A percentile compares a stretch with the other conserved stretches of the same genome.
Conservation (phyloP, 495 filamentous ascomycete genomes). For the Neurospora sp. region DNA sequence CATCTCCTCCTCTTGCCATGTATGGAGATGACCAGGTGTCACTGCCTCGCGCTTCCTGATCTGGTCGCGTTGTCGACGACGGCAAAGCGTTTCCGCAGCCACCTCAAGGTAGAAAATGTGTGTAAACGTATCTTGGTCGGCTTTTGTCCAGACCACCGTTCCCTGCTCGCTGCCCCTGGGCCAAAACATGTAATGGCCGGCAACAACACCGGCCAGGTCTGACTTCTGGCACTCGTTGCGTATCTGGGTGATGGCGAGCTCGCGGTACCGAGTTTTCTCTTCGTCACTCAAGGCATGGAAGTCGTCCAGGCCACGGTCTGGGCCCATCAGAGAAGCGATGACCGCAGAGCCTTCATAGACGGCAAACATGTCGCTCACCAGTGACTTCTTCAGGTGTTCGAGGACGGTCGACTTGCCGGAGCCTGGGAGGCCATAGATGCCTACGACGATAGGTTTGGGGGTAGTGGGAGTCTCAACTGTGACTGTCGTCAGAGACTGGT, state of each 20-base stretch:
- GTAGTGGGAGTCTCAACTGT: background rate
- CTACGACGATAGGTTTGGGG: conserved; percentile 37
- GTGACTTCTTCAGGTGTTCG: conserved; percentile 28
- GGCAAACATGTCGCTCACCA: conserved; percentile 30
- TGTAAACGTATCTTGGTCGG: conserved; percentile 42
- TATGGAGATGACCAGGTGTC: conserved; percentile 33
- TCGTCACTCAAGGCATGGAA: conserved; percentile 38
- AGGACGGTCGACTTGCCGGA: conserved; percentile 48
- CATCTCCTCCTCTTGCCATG: conserved; percentile 47
- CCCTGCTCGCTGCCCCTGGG: conserved; percentile 25
- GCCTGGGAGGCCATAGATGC: conserved; percentile 54
- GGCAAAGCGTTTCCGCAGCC: conserved; percentile 22
- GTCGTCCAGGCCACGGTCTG: conserved; percentile 30
- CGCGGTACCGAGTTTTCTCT: conserved; percentile 33
- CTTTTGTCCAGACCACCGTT: conserved; percentile 31
- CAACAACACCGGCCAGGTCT: conserved; percentile 39
- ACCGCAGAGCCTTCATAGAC: conserved; percentile 47
- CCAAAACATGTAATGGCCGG: conserved; percentile 57
- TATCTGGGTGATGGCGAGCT: conserved; percentile 41
- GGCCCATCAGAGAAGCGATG: conserved; percentile 37
- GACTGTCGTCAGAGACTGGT: background rate
- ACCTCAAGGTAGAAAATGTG: conserved; percentile 54
- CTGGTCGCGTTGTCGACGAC: conserved; percentile 32
- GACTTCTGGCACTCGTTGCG: conserved; percentile 24
- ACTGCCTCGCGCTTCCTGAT: conserved; percentile 24